A percentile compares a stretch with the other conserved stretches of the same genome.
phyloP scores from a whole-genome alignment of 257 asterid genomes.

The Forsythia viridissima region DNA sequence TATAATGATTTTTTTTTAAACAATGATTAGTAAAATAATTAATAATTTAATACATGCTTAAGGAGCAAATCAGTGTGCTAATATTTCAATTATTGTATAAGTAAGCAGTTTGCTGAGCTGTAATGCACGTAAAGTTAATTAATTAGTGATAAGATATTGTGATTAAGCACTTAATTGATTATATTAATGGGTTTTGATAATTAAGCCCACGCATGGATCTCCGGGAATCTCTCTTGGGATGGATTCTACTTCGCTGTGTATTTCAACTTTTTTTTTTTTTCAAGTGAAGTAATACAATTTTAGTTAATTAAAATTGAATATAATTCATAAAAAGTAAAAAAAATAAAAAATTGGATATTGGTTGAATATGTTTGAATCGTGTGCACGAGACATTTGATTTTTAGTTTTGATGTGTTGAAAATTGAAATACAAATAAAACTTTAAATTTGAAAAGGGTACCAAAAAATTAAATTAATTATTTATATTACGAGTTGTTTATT shows the following conservation, averaged over 20 bases:
- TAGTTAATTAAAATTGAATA: no score
- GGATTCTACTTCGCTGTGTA: not conserved
- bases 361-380: no score
- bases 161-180: not conserved
- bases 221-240: conserved; percentile 1
- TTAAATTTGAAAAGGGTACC: no score
- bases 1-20: no score
- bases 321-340: no score
- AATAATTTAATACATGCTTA: not conserved
- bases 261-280: not conserved
- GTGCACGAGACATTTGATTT: no score
- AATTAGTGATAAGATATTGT: not conserved
- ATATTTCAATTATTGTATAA: not conserved
- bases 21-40: not conserved
- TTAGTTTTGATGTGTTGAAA: no score
- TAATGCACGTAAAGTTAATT: conserved; percentile 3
- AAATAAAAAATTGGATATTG: no score
- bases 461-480: no score
- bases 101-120: not conserved
- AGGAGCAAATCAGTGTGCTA: not conserved
- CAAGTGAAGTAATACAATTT: no score
- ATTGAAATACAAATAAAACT: no score
- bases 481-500: no score
- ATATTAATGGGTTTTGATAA: not conserved
- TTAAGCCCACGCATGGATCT: conserved; percentile 1